These are phyloP conservation scores for Funneliformis mosseae DNA, from an alignment of 192 early-diverging fungal species.

Conservation along the genomic window DNA sequence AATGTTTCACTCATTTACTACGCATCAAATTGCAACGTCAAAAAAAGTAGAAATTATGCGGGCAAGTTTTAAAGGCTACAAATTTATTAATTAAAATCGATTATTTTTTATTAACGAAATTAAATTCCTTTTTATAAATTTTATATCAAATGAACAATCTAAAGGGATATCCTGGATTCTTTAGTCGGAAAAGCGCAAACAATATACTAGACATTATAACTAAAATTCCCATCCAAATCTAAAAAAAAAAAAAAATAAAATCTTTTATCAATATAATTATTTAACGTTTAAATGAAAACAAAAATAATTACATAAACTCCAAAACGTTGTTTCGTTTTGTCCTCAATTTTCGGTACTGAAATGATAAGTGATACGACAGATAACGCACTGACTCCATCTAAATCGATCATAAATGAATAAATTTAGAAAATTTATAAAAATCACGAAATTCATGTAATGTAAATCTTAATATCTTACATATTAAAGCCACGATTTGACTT, in stretches of 20 bases:
- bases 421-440: slow-evolving; percentile 7
- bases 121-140: no score
- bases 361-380: slow-evolving; percentile 56
- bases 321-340: slow-evolving; percentile 55
- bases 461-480: slow-evolving; percentile 48
- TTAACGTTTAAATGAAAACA: background rate
- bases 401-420: background rate
- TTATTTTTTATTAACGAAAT: no score
- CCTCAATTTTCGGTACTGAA: slow-evolving; percentile 56
- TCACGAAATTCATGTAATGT: background rate
- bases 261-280: background rate
- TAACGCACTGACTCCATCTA: slow-evolving; percentile 64
- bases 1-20: no score
- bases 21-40: no score
- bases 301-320: slow-evolving; percentile 49
- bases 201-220: slow-evolving; percentile 66
- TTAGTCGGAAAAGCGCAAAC: slow-evolving; percentile 66
- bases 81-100: no score
- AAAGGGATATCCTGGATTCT: slow-evolving; percentile 76
- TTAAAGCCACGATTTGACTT: slow-evolving; percentile 67
- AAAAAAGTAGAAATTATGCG: no score
- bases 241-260: background rate
- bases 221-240: slow-evolving; percentile 61
- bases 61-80: no score
- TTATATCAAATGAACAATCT: slow-evolving; percentile 49